A percentile compares a stretch with the other conserved stretches of the same genome.
These are phyloP conservation scores for Cutaneotrichosporon arboriforme DNA, from an alignment of 1,284 basidiomycete genomes.

Conservation along the genomic window DNA sequence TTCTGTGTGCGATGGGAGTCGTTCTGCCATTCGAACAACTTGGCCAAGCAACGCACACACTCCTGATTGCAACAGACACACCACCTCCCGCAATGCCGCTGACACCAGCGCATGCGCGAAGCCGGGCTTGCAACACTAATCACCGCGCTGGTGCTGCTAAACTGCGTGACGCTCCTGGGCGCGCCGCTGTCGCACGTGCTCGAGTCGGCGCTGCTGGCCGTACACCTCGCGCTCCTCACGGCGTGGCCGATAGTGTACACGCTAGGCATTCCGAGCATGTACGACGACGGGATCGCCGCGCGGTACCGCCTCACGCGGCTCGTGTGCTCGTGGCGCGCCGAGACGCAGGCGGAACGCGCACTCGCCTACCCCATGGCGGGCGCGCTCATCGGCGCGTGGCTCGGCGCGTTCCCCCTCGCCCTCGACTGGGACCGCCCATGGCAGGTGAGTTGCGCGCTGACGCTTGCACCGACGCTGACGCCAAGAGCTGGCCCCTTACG, in stretches of 20 bases:
- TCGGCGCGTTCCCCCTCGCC: slow-evolving; percentile 71
- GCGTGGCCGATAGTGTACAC: slow-evolving; percentile 65
- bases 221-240: slow-evolving; percentile 63
- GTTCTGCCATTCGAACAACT: too few relatives aligned
- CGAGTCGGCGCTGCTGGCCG: slow-evolving; percentile 61
- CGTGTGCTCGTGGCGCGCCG: slow-evolving; percentile 68
- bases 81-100: background rate
- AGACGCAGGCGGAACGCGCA: slow-evolving; percentile 64
- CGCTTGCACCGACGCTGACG: background rate
- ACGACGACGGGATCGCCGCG: slow-evolving; percentile 32
- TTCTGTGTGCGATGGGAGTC: too few relatives aligned
- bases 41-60: too few relatives aligned
- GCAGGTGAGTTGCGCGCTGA: slow-evolving; percentile 67
- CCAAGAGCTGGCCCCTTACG: slow-evolving; percentile 68
- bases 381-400: slow-evolving; percentile 68
- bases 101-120: slow-evolving; percentile 44
- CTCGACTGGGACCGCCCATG: slow-evolving; percentile 94
- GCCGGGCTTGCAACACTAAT: slow-evolving; percentile 57
- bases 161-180: slow-evolving; percentile 63
- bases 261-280: slow-evolving; percentile 58
- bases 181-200: slow-evolving; percentile 62
- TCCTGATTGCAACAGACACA: too few relatives aligned
- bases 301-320: slow-evolving; percentile 61
- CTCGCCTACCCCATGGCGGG: slow-evolving; percentile 73
- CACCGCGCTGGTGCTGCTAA: slow-evolving; percentile 53